phyloP scores from a whole-genome alignment of 768 basidiomycete species.

The Hemileccinum impolitum region DNA sequence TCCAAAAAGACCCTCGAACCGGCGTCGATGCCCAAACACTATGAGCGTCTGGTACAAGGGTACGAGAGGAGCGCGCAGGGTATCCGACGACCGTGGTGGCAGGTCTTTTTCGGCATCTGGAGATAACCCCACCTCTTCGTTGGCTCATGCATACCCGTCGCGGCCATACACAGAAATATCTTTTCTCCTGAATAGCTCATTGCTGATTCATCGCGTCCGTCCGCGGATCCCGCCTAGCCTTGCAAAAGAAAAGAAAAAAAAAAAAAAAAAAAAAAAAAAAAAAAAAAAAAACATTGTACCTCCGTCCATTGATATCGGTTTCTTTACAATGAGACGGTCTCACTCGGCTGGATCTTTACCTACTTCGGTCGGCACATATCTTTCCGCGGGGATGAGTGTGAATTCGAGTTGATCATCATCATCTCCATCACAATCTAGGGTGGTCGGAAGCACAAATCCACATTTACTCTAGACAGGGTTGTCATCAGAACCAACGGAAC shows the following conservation, averaged over 20 bases:
- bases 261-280: not conserved
- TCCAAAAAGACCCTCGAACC: constrained; percentile 63
- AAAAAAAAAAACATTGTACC: constrained; percentile 2
- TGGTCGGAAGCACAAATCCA: not conserved
- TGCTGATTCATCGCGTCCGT: not conserved
- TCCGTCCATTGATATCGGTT: not conserved
- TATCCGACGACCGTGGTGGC: constrained; percentile 82
- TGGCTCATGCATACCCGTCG: not conserved
- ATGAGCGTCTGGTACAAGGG: constrained; percentile 68
- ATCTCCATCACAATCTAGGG: constrained; percentile 1
- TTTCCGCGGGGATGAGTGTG: constrained; percentile 2
- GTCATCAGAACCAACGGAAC: not conserved
- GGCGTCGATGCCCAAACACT: constrained; percentile 69
- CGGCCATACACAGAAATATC: not conserved
- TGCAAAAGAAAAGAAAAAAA: not conserved
- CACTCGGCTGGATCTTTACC: not conserved
- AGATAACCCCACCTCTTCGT: constrained; percentile 6
- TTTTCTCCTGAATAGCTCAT: not conserved
- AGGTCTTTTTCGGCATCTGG: constrained; percentile 77
- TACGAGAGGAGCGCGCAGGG: constrained; percentile 74
- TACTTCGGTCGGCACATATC: not conserved
- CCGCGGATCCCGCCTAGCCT: not conserved
- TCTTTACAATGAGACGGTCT: not conserved
- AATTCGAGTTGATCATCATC: not conserved
- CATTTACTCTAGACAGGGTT: not conserved